Evolutionary conservation across 1,284 basidiomycete genomes (phyloP).

Genomic region (Rhodotorula sp.): DNA sequence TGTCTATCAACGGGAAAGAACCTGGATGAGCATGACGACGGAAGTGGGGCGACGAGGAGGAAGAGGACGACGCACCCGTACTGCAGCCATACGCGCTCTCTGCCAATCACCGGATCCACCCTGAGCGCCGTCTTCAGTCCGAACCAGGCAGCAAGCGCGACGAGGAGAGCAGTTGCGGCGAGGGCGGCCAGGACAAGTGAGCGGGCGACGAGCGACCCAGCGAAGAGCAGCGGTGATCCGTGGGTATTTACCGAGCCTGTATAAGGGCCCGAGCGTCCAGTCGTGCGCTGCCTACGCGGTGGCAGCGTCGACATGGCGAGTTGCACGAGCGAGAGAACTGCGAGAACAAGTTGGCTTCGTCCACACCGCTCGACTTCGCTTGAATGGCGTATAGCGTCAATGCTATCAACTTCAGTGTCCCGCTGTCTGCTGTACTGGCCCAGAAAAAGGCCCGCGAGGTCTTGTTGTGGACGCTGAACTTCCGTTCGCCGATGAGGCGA

Average conservation of each 20-base stretch:
- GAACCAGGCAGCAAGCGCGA: slow-evolving; percentile 4
- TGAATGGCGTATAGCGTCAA: no score
- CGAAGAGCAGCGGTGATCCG: no score
- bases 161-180: background rate
- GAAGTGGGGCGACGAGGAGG: background rate
- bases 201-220: background rate
- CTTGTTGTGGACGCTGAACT: no score
- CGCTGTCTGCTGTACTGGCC: no score
- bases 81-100: slow-evolving; percentile 19
- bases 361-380: no score
- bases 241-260: no score
- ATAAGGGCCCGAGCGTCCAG: no score
- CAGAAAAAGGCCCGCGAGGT: no score
- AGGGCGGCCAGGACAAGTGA: background rate
- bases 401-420: no score
- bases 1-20: background rate
- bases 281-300: no score
- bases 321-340: background rate
- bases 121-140: background rate
- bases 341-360: no score
- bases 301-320: background rate
- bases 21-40: background rate
- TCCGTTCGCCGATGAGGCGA: no score
- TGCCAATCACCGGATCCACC: background rate
- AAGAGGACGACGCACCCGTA: slow-evolving; percentile 5